Evolutionary conservation across 1,284 basidiomycete genomes (phyloP).

Genomic region (Marasmius sp.): DNA sequence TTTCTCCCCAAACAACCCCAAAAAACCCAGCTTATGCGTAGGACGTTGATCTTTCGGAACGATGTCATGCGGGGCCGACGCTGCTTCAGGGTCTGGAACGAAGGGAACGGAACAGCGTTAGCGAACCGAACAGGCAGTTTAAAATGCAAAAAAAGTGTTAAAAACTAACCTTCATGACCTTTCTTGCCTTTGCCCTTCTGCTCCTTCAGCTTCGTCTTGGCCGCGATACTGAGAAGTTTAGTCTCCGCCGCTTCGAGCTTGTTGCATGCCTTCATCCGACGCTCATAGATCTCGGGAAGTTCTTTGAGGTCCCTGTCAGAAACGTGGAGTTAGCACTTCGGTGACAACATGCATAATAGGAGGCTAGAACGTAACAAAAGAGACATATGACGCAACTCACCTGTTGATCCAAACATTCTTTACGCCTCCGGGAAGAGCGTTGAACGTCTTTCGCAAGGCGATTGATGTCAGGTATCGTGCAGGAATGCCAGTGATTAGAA

Average conservation of each 20-base stretch:
- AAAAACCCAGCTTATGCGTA: conserved; percentile 66
- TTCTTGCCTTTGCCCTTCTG: conserved; percentile 16
- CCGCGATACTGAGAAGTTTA: conserved; percentile 69
- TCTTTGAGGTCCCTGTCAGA: conserved; percentile 68
- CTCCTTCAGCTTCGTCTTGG: conserved; percentile 60
- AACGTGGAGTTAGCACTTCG: conserved; percentile 10
- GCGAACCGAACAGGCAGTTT: no score
- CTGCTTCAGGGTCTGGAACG: conserved; percentile 8
- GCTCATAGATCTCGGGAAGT: conserved; percentile 80
- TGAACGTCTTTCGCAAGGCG: conserved; percentile 67
- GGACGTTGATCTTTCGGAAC: conserved; percentile 77
- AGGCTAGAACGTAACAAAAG: no score
- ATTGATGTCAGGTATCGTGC: conserved; percentile 66
- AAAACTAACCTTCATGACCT: neutral
- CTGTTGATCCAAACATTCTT: conserved; percentile 90
- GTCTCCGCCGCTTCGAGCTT: conserved; percentile 89
- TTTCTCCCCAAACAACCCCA: conserved; percentile 73
- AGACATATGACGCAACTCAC: conserved; percentile 20
- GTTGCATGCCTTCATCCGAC: conserved; percentile 69
- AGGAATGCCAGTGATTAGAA: conserved; percentile 91
- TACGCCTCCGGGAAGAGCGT: conserved; percentile 81
- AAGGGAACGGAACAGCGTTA: neutral
- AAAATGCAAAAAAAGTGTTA: neutral
- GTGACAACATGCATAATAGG: neutral
- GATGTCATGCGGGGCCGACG: neutral